Base-by-base conservation (phyloP, 345 rosid species). In the Eucalyptus regnans region DNA sequence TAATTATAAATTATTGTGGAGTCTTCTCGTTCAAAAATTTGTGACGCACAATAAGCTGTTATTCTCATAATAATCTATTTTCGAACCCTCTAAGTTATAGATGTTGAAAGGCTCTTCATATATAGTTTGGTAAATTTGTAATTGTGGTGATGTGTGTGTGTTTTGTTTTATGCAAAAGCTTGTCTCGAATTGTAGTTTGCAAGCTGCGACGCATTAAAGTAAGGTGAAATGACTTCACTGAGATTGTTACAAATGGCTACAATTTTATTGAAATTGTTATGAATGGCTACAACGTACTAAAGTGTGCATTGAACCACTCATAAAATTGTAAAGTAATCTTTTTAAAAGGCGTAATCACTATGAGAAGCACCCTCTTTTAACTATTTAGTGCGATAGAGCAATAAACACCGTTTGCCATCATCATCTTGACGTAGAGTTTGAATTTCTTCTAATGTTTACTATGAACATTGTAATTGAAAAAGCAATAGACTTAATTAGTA, bases 31-130 rank as follows among this genome's bases (percentile, higher is more conserved):
- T 52, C 2, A 52, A 20, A 52, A 8, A 52, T 20, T 20, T 52
- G 4, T 52, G 22, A 52, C 8, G 0, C 10, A 52, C 1, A 52
- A 15, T 3, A 50, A 50, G 2, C 0, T 52, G 2, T 52, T 52
- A 20, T 52, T 20, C 4, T 20, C 4, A 20, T 1, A 20, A 0
- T 52, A 52, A 52, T 52, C 8, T 0, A 37, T 76, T 44, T 71
- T 76, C 3, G 1, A 22, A 20, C 27, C 7, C 84, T 76, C 9
- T 22, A 20, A 13, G 1, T 25, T 37, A 41, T 76, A 20, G 15
- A 41, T 41, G 84, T 37, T 20, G 84, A 76, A 20, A 76, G 16
- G 84, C 58, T 20, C 25, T 33, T 76, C 48, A 10, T 11, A 5
- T 76, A 44, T 41, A 20, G 48, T 76, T 76, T 76, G 46, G 76